Evolutionary conservation across 306 rosid genomes (phyloP).

Genomic region (Lathyrus tuberosus): DNA sequence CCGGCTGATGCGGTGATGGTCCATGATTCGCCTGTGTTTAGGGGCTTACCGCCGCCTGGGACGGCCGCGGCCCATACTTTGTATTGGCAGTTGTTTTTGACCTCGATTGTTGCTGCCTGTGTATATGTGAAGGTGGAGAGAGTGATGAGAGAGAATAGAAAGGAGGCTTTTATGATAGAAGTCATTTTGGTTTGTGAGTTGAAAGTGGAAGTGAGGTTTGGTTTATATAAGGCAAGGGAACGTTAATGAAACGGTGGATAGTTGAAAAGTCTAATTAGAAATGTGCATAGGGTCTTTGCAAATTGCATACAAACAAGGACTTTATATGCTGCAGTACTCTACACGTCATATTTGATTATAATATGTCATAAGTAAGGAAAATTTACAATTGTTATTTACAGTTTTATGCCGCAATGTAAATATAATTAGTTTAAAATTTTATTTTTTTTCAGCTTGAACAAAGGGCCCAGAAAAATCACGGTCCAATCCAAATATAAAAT

Average conservation of each 20-base stretch:
- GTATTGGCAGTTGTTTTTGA: constrained; percentile 50
- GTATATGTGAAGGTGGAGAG: not conserved
- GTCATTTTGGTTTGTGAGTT: not conserved
- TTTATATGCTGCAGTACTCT: not conserved
- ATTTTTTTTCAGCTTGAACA: too few species aligned
- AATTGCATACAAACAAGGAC: not conserved
- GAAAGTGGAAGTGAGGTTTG: not conserved
- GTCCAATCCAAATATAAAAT: too few species aligned
- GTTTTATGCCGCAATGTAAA: too few species aligned
- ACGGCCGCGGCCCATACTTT: constrained; percentile 58
- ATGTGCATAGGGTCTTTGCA: not conserved
- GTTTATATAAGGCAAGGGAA: not conserved
- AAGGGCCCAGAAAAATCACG: too few species aligned
- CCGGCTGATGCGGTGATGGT: constrained; percentile 36
- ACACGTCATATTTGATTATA: not conserved
- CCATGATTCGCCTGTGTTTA: constrained; percentile 40
- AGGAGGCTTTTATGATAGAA: not conserved
- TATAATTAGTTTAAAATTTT: too few species aligned
- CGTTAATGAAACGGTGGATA: not conserved
- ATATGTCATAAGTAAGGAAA: too few species aligned
- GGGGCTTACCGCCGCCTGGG: constrained; percentile 47
- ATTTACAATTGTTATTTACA: too few species aligned
- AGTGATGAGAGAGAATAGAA: not conserved
- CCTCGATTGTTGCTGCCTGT: constrained; percentile 39
- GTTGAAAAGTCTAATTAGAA: not conserved